These are phyloP conservation scores for Tetrapisispora phaffii DNA, from an alignment of 805 yeast species.

Conservation along the genomic window DNA sequence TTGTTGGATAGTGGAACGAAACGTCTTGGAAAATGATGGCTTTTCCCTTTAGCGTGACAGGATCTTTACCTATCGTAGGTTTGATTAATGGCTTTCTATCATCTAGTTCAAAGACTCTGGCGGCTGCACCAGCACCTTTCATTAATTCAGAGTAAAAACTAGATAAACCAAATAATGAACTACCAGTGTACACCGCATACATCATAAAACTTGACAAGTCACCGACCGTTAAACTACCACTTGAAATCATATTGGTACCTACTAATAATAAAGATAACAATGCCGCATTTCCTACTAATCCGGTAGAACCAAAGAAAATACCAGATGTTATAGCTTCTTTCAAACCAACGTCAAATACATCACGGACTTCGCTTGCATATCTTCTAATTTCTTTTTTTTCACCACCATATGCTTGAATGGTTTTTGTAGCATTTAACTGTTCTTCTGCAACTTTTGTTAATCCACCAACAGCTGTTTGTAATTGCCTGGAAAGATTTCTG, in stretches of 20 bases:
- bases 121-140: constrained; percentile 97
- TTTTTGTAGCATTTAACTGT: constrained; percentile 71
- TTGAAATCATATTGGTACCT: constrained; percentile 74
- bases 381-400: constrained; percentile 68
- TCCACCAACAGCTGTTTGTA: constrained; percentile 77
- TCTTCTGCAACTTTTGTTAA: constrained; percentile 89
- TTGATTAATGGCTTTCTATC: constrained; percentile 67
- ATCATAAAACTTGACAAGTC: constrained; percentile 87
- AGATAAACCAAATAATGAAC: constrained; percentile 85
- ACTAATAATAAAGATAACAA: constrained; percentile 65
- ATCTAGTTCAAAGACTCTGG: constrained; percentile 77
- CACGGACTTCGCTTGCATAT: constrained; percentile 61
- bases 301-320: constrained; percentile 65
- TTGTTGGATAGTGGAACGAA: constrained; percentile 71
- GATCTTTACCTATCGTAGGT: constrained; percentile 49
- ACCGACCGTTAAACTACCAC: constrained; percentile 72
- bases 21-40: constrained; percentile 53
- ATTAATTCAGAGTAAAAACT: constrained; percentile 87
- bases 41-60: constrained; percentile 23
- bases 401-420: constrained; percentile 86
- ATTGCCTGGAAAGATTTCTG: constrained; percentile 58
- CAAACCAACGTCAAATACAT: constrained; percentile 57
- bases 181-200: constrained; percentile 90
- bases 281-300: constrained; percentile 74
- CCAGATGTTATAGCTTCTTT: constrained; percentile 76